These are phyloP conservation scores for Aspergillus hortae DNA, from an alignment of 2,329 filamentous ascomycete species.

Conservation along the genomic window DNA sequence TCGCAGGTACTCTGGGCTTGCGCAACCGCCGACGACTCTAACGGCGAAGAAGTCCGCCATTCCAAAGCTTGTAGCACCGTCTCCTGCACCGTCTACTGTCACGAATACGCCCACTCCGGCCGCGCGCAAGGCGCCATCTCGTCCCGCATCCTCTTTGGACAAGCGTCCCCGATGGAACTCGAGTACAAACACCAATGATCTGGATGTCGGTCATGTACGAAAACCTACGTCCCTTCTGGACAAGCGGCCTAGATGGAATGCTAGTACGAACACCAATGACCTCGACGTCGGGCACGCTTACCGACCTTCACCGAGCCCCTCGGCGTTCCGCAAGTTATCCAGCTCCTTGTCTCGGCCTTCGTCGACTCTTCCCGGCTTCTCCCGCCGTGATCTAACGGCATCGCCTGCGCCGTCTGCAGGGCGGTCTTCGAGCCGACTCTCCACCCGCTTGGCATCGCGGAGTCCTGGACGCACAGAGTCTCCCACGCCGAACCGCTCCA, in stretches of 20 bases:
- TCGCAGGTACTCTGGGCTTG: slow-evolving; percentile 48
- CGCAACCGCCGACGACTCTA: slow-evolving; percentile 31
- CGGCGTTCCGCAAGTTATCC: slow-evolving; percentile 48
- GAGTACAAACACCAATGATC: slow-evolving; percentile 64
- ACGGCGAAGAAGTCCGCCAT: slow-evolving; percentile 36
- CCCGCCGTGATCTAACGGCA: slow-evolving; percentile 40
- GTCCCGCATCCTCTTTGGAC: slow-evolving; percentile 41
- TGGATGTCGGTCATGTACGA: slow-evolving; percentile 67
- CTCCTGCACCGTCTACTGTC: slow-evolving; percentile 34
- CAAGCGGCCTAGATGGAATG: slow-evolving; percentile 70
- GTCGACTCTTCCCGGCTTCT: slow-evolving; percentile 38
- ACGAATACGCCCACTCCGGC: slow-evolving; percentile 52
- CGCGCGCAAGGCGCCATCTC: slow-evolving; percentile 38
- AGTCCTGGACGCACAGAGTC: slow-evolving; percentile 28
- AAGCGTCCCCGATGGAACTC: slow-evolving; percentile 70
- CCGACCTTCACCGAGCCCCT: slow-evolving; percentile 59
- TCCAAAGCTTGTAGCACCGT: slow-evolving; percentile 33
- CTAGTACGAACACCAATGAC: slow-evolving; percentile 63
- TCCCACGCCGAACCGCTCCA: slow-evolving; percentile 21
- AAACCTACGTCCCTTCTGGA: slow-evolving; percentile 51
- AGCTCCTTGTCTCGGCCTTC: slow-evolving; percentile 32
- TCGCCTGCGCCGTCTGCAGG: slow-evolving; percentile 34
- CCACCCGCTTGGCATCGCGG: slow-evolving; percentile 29
- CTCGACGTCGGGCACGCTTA: slow-evolving; percentile 67
- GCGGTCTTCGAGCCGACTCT: slow-evolving; percentile 33